These are phyloP conservation scores for Globisporangium ultimum DNA, from an alignment of 352 stramenopile genomes.

Conservation along the genomic window DNA sequence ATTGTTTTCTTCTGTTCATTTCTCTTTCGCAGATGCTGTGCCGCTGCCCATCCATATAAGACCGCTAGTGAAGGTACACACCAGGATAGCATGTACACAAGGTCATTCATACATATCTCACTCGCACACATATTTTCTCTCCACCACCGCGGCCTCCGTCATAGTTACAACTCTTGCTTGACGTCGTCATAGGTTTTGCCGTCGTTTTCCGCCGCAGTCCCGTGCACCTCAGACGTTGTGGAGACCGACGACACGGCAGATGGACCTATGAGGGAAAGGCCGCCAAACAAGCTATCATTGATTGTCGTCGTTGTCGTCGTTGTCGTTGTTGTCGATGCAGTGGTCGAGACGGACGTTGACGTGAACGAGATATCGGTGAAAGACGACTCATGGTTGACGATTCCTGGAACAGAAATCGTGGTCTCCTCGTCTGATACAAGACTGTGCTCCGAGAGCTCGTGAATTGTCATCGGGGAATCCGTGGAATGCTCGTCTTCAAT, in stretches of 20 bases:
- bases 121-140: too few relatives aligned
- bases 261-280: constrained; percentile 12
- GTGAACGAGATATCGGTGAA: constrained; percentile 20
- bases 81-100: too few relatives aligned
- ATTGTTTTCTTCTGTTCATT: too few relatives aligned
- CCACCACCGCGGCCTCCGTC: too few relatives aligned
- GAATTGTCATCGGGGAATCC: constrained; percentile 44
- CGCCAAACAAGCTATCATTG: constrained; percentile 14
- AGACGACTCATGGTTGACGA: constrained; percentile 13
- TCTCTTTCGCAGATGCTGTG: too few relatives aligned
- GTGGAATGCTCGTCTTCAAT: constrained; percentile 17
- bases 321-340: constrained; percentile 1
- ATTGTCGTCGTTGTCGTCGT: not conserved
- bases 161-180: constrained; percentile 8
- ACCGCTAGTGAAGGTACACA: too few relatives aligned
- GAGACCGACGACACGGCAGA: not conserved
- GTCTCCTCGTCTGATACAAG: constrained; percentile 10
- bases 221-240: not conserved
- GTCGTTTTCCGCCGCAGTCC: not conserved
- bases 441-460: constrained; percentile 41
- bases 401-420: constrained; percentile 4
- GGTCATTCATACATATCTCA: too few relatives aligned
- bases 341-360: constrained; percentile 4
- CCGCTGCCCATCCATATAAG: too few relatives aligned
- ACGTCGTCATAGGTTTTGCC: constrained; percentile 8